phyloP scores from a whole-genome alignment of 495 filamentous ascomycete genomes.

The Bathelium albidoporum region DNA sequence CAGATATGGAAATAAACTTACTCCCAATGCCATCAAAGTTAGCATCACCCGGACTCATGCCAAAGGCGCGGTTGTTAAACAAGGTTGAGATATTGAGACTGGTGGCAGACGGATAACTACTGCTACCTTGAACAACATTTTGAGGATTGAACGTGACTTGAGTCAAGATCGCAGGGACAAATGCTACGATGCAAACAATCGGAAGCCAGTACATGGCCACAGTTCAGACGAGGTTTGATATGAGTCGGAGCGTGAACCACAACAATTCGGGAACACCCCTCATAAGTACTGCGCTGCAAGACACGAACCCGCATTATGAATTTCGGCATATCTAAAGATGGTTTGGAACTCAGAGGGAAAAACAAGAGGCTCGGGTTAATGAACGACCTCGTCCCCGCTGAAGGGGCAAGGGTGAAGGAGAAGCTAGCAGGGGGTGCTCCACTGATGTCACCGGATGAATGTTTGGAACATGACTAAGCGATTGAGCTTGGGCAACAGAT shows the following conservation, averaged over 20 bases:
- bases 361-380: conserved; percentile 2
- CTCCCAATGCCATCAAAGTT: conserved; percentile 13
- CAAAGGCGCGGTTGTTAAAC: conserved; percentile 18
- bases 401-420: not conserved
- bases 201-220: not conserved
- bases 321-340: not conserved
- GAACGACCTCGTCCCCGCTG: not conserved
- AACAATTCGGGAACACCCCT: not conserved
- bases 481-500: too few species aligned
- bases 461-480: not conserved
- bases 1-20: not conserved
- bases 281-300: not conserved
- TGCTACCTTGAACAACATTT: conserved; percentile 12
- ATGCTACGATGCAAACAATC: not conserved
- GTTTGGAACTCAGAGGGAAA: not conserved
- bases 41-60: conserved; percentile 16
- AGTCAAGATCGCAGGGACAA: not conserved
- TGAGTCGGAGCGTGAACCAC: not conserved
- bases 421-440: not conserved
- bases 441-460: not conserved
- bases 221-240: not conserved
- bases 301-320: not conserved
- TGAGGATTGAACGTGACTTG: conserved; percentile 12
- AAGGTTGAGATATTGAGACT: conserved; percentile 13
- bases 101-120: not conserved